Evolutionary conservation across 2,329 filamentous ascomycete genomes (phyloP).

Genomic region (Aureobasidium leucospermi): DNA sequence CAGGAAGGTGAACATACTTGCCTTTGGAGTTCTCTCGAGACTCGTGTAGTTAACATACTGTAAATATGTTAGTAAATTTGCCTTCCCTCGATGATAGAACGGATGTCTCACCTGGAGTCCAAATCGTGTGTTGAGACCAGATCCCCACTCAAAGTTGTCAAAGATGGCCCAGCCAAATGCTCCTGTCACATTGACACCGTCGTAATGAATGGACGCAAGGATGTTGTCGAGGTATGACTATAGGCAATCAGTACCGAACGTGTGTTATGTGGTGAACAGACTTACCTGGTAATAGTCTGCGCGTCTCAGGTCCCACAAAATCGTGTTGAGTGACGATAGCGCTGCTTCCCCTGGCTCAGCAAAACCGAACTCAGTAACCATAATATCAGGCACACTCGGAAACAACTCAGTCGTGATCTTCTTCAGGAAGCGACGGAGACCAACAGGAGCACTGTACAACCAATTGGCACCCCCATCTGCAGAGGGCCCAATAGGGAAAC

Average conservation of each 20-base stretch:
- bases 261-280: constrained; percentile 26
- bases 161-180: constrained; percentile 29
- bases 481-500: constrained; percentile 39
- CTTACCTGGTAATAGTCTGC: constrained; percentile 25
- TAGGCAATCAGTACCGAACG: constrained; percentile 28
- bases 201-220: constrained; percentile 25
- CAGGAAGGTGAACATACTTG: constrained; percentile 32
- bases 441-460: constrained; percentile 29
- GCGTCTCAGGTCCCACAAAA: constrained; percentile 21
- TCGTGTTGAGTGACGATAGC: constrained; percentile 29
- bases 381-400: constrained; percentile 19
- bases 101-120: constrained; percentile 25
- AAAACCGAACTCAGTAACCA: constrained; percentile 32
- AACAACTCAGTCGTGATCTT: not conserved
- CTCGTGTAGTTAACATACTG: constrained; percentile 31
- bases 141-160: constrained; percentile 31
- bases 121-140: constrained; percentile 29
- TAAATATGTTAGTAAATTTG: constrained; percentile 15
- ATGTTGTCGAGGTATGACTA: constrained; percentile 29
- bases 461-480: constrained; percentile 29
- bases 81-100: constrained; percentile 27
- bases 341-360: constrained; percentile 30
- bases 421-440: constrained; percentile 27
- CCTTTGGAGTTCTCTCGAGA: constrained; percentile 30
- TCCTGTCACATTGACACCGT: constrained; percentile 29